These are phyloP conservation scores for Sugiyamaella valdiviana DNA, from an alignment of 805 yeast species.

Conservation along the genomic window DNA sequence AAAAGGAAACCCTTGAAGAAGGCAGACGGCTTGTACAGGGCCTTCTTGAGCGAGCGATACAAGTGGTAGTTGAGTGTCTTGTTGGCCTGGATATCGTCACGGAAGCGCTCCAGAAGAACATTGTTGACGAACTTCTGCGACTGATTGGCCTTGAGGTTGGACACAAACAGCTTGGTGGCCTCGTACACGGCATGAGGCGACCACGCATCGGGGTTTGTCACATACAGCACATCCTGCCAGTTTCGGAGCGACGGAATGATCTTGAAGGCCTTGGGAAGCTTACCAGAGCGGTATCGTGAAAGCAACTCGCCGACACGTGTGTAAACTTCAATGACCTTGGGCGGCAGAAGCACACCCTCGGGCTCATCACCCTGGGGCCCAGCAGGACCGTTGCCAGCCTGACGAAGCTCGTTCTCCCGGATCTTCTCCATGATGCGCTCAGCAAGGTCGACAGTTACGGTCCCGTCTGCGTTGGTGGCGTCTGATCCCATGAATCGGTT, in stretches of 20 bases:
- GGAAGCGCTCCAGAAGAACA: slow-evolving; percentile 36
- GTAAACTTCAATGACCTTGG: slow-evolving; percentile 92
- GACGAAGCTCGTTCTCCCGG: slow-evolving; percentile 55
- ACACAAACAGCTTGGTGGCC: slow-evolving; percentile 89
- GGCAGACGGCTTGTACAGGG: slow-evolving; percentile 94
- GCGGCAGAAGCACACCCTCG: slow-evolving; percentile 79
- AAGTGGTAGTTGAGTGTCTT: slow-evolving; percentile 80
- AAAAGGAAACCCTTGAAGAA: slow-evolving; percentile 94
- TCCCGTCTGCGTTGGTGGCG: slow-evolving; percentile 11
- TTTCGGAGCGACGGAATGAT: slow-evolving; percentile 86
- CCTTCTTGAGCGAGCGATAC: slow-evolving; percentile 84
- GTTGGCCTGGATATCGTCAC: slow-evolving; percentile 35
- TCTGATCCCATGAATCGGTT: slow-evolving; percentile 49
- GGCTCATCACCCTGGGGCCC: slow-evolving; percentile 32
- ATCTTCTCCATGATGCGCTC: slow-evolving; percentile 91
- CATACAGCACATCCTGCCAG: slow-evolving; percentile 93
- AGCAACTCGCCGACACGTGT: slow-evolving; percentile 84
- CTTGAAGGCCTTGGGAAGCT: slow-evolving; percentile 92
- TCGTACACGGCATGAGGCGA: slow-evolving; percentile 92
- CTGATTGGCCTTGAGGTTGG: slow-evolving; percentile 79
- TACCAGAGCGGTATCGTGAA: slow-evolving; percentile 89
- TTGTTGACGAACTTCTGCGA: slow-evolving; percentile 74
- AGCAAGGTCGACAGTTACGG: slow-evolving; percentile 45
- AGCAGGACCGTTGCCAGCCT: slow-evolving; percentile 19
- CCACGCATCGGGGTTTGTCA: slow-evolving; percentile 90